These are phyloP conservation scores for Trametes elegans DNA, from an alignment of 768 basidiomycete species.

Conservation along the genomic window DNA sequence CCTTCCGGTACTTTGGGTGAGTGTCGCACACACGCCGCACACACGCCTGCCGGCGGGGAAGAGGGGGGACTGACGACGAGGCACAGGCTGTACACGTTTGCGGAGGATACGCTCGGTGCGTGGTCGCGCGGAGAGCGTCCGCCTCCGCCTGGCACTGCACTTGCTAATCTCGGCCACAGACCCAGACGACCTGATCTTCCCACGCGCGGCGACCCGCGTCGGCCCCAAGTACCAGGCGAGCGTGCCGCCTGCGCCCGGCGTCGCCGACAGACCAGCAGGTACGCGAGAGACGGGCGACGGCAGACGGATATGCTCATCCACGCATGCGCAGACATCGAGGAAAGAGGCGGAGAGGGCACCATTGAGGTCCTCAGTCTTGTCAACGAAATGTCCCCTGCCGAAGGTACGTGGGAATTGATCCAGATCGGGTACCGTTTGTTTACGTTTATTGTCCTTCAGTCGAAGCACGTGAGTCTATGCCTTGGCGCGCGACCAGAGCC, in stretches of 20 bases:
- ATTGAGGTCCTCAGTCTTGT: constrained; percentile 70
- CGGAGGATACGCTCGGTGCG: constrained; percentile 87
- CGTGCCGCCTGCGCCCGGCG: constrained; percentile 40
- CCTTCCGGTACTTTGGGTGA: constrained; percentile 96
- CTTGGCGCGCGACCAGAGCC: not conserved
- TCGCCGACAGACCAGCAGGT: constrained; percentile 32
- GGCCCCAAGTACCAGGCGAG: constrained; percentile 82
- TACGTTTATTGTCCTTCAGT: constrained; percentile 14
- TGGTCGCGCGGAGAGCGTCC: constrained; percentile 3
- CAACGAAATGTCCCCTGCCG: constrained; percentile 59
- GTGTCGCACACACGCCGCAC: constrained; percentile 31
- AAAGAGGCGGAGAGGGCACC: constrained; percentile 70
- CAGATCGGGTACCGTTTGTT: constrained; percentile 18
- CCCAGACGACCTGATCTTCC: constrained; percentile 95
- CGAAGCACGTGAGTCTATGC: constrained; percentile 11
- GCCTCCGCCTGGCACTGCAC: not conserved
- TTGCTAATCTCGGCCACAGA: constrained; percentile 51
- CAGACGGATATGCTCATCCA: not conserved
- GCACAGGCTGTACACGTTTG: constrained; percentile 80
- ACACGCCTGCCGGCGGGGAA: constrained; percentile 5
- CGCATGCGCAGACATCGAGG: constrained; percentile 35
- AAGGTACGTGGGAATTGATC: constrained; percentile 48
- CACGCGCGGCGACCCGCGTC: constrained; percentile 87
- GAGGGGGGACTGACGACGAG: constrained; percentile 10
- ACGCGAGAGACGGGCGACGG: not conserved